These are phyloP conservation scores for Orobanche coerulescens DNA, from an alignment of 257 asterid species.

Conservation along the genomic window DNA sequence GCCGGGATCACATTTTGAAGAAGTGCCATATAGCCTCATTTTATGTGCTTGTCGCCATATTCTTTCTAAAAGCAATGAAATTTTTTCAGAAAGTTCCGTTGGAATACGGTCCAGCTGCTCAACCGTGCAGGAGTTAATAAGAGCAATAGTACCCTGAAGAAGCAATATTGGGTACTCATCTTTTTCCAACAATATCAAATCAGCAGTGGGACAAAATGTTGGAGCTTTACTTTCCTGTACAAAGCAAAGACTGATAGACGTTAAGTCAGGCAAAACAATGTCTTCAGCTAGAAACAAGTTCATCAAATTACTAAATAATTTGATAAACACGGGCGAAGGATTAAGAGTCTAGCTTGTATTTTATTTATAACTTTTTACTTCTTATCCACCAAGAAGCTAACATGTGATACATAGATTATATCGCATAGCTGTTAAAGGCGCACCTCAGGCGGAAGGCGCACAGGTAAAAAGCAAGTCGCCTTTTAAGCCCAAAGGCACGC, in stretches of 20 bases:
- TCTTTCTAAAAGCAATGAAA: constrained; percentile 29
- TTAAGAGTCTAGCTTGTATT: background rate
- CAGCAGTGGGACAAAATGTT: constrained; percentile 23
- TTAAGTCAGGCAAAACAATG: constrained; percentile 22
- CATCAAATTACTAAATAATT: background rate
- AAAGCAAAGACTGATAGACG: constrained; percentile 46
- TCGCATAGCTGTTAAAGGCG: no score
- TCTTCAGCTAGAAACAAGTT: background rate
- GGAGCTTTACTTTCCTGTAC: constrained; percentile 45
- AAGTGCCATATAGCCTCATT: constrained; percentile 23
- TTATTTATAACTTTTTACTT: no score
- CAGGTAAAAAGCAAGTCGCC: no score
- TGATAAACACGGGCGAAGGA: no score
- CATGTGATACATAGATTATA: background rate
- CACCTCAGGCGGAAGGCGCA: no score
- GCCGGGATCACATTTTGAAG: constrained; percentile 14
- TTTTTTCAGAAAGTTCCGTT: constrained; percentile 24
- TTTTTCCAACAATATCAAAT: constrained; percentile 29
- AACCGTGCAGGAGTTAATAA: constrained; percentile 43
- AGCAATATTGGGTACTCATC: constrained; percentile 33
- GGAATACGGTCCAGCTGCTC: constrained; percentile 48
- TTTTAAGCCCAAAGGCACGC: no score
- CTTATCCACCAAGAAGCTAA: no score
- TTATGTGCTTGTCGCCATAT: constrained; percentile 41
- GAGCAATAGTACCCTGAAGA: constrained; percentile 47